Evolutionary conservation across 2,329 filamentous ascomycete genomes (phyloP).

Genomic region (Colletotrichum limetticola): DNA sequence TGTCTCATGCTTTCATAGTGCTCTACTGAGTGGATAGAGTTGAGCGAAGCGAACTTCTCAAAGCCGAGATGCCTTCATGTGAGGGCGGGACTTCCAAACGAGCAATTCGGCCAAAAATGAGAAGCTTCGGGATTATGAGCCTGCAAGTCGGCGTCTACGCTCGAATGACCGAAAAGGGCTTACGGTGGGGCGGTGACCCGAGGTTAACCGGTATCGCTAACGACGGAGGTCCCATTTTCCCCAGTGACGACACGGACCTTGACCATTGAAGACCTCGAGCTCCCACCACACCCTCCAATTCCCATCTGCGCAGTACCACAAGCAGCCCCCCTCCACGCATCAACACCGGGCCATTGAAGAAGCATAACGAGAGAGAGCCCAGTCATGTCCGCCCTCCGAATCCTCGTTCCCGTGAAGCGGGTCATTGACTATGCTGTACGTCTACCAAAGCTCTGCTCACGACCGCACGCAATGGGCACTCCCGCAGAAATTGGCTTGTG

Average conservation of each 20-base stretch:
- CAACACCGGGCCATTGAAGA: conserved; percentile 27
- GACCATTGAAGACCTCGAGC: conserved; percentile 23
- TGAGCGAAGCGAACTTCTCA: background rate
- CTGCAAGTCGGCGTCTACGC: conserved; percentile 10
- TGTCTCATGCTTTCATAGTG: background rate
- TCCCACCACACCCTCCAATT: conserved; percentile 23
- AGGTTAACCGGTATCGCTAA: conserved; percentile 56
- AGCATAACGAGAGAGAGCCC: conserved; percentile 8
- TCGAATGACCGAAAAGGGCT: conserved; percentile 31
- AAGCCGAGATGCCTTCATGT: background rate
- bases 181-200: conserved; percentile 42
- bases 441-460: conserved; percentile 33
- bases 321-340: conserved; percentile 15
- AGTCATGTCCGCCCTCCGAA: conserved; percentile 47
- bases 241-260: conserved; percentile 33
- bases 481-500: conserved; percentile 18
- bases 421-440: conserved; percentile 88
- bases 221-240: conserved; percentile 36
- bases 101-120: background rate
- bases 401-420: conserved; percentile 84
- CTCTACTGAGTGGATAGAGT: background rate
- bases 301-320: conserved; percentile 36
- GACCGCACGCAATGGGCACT: conserved; percentile 1
- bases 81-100: background rate
- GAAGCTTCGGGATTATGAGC: background rate